A percentile compares a stretch with the other conserved stretches of the same genome.
Conservation (phyloP, 345 rosid genomes). For the Sisymbrium altissimum region DNA sequence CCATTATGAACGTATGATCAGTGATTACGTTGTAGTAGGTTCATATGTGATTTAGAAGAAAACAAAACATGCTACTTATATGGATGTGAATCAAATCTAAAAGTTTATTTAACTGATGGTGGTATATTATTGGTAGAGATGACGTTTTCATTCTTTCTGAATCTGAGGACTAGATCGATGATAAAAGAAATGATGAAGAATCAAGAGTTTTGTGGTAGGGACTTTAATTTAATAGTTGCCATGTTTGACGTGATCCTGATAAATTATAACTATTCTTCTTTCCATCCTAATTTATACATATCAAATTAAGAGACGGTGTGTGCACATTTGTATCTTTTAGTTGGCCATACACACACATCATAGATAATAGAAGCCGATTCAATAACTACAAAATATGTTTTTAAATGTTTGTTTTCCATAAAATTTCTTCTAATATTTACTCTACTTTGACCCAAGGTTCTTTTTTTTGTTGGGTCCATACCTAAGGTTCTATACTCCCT, state of each 20-base stretch:
- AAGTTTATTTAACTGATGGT: background rate
- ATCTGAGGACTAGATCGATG: background rate
- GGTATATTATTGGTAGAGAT: background rate
- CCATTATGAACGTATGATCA: background rate
- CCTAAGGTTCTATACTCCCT: no score
- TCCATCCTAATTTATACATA: background rate
- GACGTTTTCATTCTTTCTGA: background rate
- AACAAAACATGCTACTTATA: background rate
- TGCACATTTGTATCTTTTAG: background rate
- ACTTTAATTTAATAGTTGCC: conserved; percentile 6
- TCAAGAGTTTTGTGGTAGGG: background rate
- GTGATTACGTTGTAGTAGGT: background rate
- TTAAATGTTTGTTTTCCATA: no score
- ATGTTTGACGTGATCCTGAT: conserved; percentile 8
- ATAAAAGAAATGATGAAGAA: background rate
- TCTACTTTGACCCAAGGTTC: no score
- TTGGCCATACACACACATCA: background rate
- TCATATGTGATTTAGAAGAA: background rate
- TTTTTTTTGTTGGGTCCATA: no score
- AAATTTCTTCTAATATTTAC: no score
- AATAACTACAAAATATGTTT: no score
- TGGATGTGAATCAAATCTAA: background rate
- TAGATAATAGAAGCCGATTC: background rate
- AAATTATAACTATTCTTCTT: background rate
- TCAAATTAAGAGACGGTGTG: background rate